Conservation (phyloP, 1,139 yeast species). For the Saccharomyces hybrid region DNA sequence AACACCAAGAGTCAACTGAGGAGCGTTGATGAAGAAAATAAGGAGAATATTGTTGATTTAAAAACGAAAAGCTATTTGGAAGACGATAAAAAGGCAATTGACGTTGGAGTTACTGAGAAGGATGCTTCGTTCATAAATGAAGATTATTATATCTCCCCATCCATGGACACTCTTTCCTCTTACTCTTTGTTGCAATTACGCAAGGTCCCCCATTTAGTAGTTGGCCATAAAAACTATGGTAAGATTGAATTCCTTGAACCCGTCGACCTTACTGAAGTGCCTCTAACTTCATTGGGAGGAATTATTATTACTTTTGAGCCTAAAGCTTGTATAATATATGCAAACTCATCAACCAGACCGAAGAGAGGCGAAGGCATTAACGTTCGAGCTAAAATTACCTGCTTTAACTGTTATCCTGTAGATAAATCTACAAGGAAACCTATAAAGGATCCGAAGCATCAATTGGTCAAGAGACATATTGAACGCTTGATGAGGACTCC, state of each 20-base stretch:
- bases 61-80: background rate
- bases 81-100: background rate
- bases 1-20: background rate
- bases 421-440: slow-evolving; percentile 67
- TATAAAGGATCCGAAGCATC: slow-evolving; percentile 71
- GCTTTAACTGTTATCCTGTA: slow-evolving; percentile 72
- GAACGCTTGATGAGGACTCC: slow-evolving; percentile 55
- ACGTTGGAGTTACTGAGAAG: slow-evolving; percentile 10
- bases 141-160: slow-evolving; percentile 86
- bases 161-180: slow-evolving; percentile 52
- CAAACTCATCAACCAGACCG: slow-evolving; percentile 56
- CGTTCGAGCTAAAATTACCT: slow-evolving; percentile 60
- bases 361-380: slow-evolving; percentile 77
- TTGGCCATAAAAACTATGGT: slow-evolving; percentile 80
- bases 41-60: background rate
- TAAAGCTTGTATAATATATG: slow-evolving; percentile 64
- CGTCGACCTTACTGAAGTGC: slow-evolving; percentile 68
- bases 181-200: slow-evolving; percentile 59
- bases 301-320: slow-evolving; percentile 53
- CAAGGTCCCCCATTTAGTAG: slow-evolving; percentile 54
- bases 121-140: slow-evolving; percentile 46
- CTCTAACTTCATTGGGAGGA: slow-evolving; percentile 58
- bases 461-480: slow-evolving; percentile 61
- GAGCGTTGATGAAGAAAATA: background rate
- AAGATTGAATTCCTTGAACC: slow-evolving; percentile 67